Conservation (phyloP, 164 flowering plant genomes). For the Umbellularia californica region DNA sequence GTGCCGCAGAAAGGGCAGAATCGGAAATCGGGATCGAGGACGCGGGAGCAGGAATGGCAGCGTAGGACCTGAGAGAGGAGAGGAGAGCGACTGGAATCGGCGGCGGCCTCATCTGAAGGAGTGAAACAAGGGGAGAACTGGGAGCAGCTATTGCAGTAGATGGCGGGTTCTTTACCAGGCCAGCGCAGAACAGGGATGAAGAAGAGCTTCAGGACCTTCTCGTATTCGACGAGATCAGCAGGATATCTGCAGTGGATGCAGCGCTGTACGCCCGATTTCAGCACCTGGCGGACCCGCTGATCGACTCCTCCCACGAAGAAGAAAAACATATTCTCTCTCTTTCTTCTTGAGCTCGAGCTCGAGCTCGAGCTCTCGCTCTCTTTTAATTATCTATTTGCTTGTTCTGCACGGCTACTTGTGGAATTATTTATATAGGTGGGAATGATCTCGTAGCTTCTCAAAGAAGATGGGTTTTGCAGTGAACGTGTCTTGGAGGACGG, state of each 20-base stretch:
- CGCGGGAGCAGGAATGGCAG: conserved; percentile 55
- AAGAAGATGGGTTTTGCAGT: too few species aligned
- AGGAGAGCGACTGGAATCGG: conserved; percentile 15
- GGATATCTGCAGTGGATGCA: conserved; percentile 74
- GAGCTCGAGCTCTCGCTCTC: background rate
- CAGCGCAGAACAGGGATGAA: conserved; percentile 84
- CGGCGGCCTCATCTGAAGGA: conserved; percentile 38
- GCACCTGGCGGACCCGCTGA: conserved; percentile 66
- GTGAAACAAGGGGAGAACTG: conserved; percentile 46
- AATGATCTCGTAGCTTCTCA: conserved; percentile 3
- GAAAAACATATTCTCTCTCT: conserved; percentile 61
- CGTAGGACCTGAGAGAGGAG: conserved; percentile 27
- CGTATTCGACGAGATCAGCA: conserved; percentile 84
- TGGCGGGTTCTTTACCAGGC: conserved; percentile 63
- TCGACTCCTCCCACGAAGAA: conserved; percentile 83
- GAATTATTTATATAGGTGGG: background rate
- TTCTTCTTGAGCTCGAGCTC: background rate
- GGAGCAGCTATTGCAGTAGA: conserved; percentile 57
- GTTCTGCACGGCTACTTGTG: too few species aligned
- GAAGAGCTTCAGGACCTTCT: conserved; percentile 73
- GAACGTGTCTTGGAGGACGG: too few species aligned
- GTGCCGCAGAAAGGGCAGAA: conserved; percentile 95
- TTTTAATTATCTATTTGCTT: background rate
- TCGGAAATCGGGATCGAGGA: conserved; percentile 53
- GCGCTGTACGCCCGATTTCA: conserved; percentile 53